Percentiles rank a stretch among this genome's conserved stretches.
phyloP scores from a whole-genome alignment of 441 rosid genomes.

The Pelargonium fulgidum region DNA sequence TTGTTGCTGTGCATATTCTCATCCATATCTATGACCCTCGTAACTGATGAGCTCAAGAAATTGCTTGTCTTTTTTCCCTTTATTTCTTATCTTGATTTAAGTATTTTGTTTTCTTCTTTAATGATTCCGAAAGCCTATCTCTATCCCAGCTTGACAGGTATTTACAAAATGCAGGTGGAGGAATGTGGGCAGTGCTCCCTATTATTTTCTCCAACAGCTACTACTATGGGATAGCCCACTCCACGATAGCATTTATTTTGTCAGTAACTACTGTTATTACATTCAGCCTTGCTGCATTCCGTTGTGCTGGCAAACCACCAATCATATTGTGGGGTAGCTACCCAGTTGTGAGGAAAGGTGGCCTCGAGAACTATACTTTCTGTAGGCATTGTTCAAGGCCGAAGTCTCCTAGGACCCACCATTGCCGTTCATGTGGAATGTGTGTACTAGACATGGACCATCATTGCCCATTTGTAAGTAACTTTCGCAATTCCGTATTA shows the following conservation, averaged over 20 bases:
- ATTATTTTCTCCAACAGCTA: constrained; percentile 62
- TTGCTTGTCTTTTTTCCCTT: not conserved
- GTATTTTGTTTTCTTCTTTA: not conserved
- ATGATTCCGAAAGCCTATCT: not conserved
- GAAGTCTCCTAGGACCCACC: constrained; percentile 82
- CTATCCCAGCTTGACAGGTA: constrained; percentile 14
- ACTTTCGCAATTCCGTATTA: not conserved
- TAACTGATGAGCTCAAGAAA: not conserved
- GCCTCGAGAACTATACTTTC: constrained; percentile 69
- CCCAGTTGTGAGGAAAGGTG: constrained; percentile 65
- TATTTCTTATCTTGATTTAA: not conserved
- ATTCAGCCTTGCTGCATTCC: constrained; percentile 61
- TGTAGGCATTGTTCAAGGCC: constrained; percentile 71
- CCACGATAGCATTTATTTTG: constrained; percentile 31
- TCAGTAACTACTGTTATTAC: constrained; percentile 51
- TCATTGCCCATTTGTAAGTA: constrained; percentile 66
- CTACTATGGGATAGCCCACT: constrained; percentile 52
- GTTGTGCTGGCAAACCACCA: constrained; percentile 62
- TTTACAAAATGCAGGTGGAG: constrained; percentile 60
- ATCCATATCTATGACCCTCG: no score
- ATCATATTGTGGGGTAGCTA: constrained; percentile 64
- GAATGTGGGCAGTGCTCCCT: constrained; percentile 76
- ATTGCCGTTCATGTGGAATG: constrained; percentile 81
- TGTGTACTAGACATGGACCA: constrained; percentile 95
- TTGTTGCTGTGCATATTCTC: no score